These are phyloP conservation scores for Neonectria punicea DNA, from an alignment of 2,329 filamentous ascomycete species.

Conservation along the genomic window DNA sequence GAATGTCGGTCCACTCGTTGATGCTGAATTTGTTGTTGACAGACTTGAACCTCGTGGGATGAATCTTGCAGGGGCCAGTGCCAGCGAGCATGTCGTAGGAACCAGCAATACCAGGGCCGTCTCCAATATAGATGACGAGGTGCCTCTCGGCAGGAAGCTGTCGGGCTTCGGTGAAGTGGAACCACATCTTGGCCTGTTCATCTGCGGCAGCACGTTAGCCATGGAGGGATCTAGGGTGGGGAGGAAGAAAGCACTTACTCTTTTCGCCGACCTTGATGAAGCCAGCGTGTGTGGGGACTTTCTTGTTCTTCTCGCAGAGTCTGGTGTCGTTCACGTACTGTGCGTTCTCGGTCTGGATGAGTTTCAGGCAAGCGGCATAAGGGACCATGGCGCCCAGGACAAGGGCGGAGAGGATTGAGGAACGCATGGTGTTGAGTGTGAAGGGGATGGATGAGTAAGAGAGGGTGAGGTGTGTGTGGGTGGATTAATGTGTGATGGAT, in stretches of 20 bases:
- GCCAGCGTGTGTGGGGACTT: neutral
- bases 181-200: neutral
- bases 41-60: neutral
- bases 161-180: slow-evolving; percentile 15
- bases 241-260: neutral
- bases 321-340: neutral
- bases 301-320: neutral
- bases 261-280: neutral
- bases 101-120: slow-evolving; percentile 12
- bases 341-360: neutral
- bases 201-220: neutral
- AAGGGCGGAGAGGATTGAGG: neutral
- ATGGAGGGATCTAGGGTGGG: neutral
- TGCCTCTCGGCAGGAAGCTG: neutral
- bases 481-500: neutral
- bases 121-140: slow-evolving; percentile 20
- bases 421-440: neutral
- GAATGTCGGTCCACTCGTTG: slow-evolving; percentile 15
- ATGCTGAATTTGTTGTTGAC: slow-evolving; percentile 2
- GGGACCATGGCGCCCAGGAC: neutral
- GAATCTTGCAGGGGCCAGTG: slow-evolving; percentile 13
- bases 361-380: neutral
- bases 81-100: slow-evolving; percentile 8
- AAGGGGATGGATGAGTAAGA: neutral
- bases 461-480: neutral